phyloP scores from a whole-genome alignment of 257 asterid genomes.

The Nicotiana undulata region DNA sequence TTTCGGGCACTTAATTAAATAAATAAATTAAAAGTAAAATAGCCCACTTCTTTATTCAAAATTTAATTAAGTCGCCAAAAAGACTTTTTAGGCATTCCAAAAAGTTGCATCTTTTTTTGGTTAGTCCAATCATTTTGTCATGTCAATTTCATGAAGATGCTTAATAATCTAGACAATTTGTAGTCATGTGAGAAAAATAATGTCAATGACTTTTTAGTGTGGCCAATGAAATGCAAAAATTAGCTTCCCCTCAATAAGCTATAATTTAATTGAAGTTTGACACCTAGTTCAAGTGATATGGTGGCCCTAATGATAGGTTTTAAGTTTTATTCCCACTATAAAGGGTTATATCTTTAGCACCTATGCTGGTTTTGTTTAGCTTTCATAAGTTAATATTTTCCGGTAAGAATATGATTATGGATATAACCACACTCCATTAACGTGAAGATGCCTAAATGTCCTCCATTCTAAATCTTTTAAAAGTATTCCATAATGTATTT shows the following conservation, averaged over 20 bases:
- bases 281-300: background rate
- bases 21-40: background rate
- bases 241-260: background rate
- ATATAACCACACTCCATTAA: no score
- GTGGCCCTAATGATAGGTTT: background rate
- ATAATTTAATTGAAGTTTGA: background rate
- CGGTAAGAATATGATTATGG: background rate
- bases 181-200: background rate
- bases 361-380: background rate
- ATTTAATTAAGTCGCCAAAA: background rate
- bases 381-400: background rate
- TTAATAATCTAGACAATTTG: background rate
- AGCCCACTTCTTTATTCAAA: background rate
- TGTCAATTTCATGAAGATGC: conserved; percentile 1
- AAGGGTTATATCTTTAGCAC: background rate
- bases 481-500: background rate
- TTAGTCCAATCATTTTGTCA: conserved; percentile 9
- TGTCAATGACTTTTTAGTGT: background rate
- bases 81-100: conserved; percentile 1
- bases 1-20: background rate
- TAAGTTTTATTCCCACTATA: background rate
- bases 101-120: background rate
- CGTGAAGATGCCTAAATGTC: background rate
- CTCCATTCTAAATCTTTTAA: background rate
- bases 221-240: background rate